Evolutionary conservation across 2,329 filamentous ascomycete species (phyloP).

Genomic region (Coniochaeta ligniaria): DNA sequence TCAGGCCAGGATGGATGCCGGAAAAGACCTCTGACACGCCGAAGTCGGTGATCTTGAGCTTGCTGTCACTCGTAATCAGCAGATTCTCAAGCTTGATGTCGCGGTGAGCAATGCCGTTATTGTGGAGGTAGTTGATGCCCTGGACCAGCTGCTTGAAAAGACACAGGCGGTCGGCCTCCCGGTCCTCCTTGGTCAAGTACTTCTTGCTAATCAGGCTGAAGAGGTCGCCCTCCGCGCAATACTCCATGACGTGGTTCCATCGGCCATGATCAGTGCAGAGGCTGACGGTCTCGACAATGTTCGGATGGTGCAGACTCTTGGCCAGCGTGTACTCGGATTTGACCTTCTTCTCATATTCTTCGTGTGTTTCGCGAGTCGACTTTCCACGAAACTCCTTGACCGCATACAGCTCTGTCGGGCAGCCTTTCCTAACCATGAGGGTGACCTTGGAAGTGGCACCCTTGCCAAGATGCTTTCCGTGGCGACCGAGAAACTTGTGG

Average conservation of each 20-base stretch:
- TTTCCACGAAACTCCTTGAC: conserved; percentile 83
- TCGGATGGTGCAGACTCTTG: conserved; percentile 78
- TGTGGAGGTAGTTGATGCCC: conserved; percentile 75
- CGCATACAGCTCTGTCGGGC: conserved; percentile 61
- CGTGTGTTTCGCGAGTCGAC: conserved; percentile 58
- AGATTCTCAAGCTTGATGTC: conserved; percentile 90
- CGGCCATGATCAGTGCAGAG: conserved; percentile 67
- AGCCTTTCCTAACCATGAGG: conserved; percentile 68
- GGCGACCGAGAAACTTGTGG: conserved; percentile 62
- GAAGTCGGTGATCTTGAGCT: conserved; percentile 88
- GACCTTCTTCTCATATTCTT: conserved; percentile 81
- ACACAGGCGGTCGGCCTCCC: conserved; percentile 65
- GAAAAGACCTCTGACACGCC: conserved; percentile 82
- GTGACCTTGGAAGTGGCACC: conserved; percentile 78
- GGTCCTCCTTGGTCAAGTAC: conserved; percentile 58
- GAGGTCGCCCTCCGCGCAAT: conserved; percentile 75
- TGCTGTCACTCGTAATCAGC: conserved; percentile 69
- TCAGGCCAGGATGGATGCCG: conserved; percentile 71
- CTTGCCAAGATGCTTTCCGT: conserved; percentile 71
- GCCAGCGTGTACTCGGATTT: conserved; percentile 87
- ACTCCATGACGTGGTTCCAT: conserved; percentile 94
- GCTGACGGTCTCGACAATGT: conserved; percentile 74
- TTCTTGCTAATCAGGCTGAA: conserved; percentile 67
- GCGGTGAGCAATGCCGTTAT: conserved; percentile 79
- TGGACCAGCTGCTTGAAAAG: conserved; percentile 86